These are phyloP conservation scores for Yamadazyma trypodendri DNA, from an alignment of 1,139 yeast genomes.

Conservation along the genomic window DNA sequence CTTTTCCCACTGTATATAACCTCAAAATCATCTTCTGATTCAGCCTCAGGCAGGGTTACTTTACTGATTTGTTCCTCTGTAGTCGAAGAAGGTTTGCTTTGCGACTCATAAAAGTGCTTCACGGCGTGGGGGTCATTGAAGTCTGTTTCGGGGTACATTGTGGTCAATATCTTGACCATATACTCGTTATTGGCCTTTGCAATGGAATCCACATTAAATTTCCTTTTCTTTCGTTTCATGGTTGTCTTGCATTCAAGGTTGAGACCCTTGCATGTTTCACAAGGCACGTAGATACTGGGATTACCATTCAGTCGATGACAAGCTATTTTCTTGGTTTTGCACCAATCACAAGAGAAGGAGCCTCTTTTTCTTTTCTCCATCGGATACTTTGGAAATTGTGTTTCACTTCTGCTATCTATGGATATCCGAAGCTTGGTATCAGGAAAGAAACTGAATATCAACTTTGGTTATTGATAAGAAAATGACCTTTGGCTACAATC, in stretches of 20 bases:
- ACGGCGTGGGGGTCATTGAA: slow-evolving; percentile 34
- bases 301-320: slow-evolving; percentile 27
- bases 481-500: too few relatives aligned
- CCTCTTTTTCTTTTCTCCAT: slow-evolving; percentile 18
- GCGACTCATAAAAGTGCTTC: slow-evolving; percentile 24
- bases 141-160: slow-evolving; percentile 41
- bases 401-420: not conserved
- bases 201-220: slow-evolving; percentile 9
- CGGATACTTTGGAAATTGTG: not conserved
- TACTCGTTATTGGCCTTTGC: slow-evolving; percentile 16
- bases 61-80: too few relatives aligned
- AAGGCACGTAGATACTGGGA: slow-evolving; percentile 10
- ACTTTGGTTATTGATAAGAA: too few relatives aligned
- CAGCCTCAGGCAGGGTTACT: too few relatives aligned
- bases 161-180: slow-evolving; percentile 30
- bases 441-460: too few relatives aligned
- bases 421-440: too few relatives aligned
- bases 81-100: slow-evolving; percentile 13
- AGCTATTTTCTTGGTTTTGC: slow-evolving; percentile 42
- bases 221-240: slow-evolving; percentile 10
- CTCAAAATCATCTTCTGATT: slow-evolving; percentile 2
- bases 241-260: slow-evolving; percentile 12
- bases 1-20: slow-evolving; percentile 14
- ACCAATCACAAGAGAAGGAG: slow-evolving; percentile 45
- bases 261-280: slow-evolving; percentile 9